Conservation (phyloP, 1,284 basidiomycete genomes). For the Apiotrichum montevideense region DNA sequence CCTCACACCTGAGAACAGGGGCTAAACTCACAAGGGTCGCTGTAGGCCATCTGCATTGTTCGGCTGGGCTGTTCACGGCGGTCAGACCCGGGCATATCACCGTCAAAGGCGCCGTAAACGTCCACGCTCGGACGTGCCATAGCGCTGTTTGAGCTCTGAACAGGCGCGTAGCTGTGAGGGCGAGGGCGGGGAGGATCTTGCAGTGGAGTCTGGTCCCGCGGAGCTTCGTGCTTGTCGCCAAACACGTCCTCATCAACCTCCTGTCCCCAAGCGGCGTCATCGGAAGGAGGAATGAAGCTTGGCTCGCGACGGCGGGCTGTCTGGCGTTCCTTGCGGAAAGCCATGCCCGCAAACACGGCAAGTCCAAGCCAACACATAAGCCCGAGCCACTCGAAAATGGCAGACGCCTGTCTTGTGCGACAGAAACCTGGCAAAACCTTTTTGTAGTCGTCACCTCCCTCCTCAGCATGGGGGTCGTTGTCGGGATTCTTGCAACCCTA, state of each 20-base stretch:
- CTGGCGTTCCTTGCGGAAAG: constrained; percentile 32
- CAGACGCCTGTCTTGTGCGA: constrained; percentile 77
- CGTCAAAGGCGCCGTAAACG: constrained; percentile 75
- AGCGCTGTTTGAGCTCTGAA: constrained; percentile 30
- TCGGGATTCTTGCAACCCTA: constrained; percentile 70
- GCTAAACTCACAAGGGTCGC: constrained; percentile 52
- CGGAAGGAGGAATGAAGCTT: constrained; percentile 27
- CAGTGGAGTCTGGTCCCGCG: neutral
- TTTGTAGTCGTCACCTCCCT: constrained; percentile 56
- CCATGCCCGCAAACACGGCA: constrained; percentile 28
- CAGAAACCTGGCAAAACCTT: constrained; percentile 70
- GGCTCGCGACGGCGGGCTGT: constrained; percentile 26
- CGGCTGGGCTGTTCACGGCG: constrained; percentile 57
- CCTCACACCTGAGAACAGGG: too few relatives aligned
- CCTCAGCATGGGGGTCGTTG: neutral
- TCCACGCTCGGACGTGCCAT: constrained; percentile 63
- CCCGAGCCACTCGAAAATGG: constrained; percentile 70
- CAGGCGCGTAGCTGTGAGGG: constrained; percentile 16
- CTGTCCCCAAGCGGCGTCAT: constrained; percentile 5
- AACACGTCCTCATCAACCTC: constrained; percentile 27
- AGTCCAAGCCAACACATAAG: constrained; percentile 28
- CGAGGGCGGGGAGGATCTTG: neutral
- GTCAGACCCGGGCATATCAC: constrained; percentile 27
- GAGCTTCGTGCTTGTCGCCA: constrained; percentile 25
- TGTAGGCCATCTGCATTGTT: constrained; percentile 58